Percentiles rank a stretch among this genome's conserved stretches.
Conservation (phyloP, 495 filamentous ascomycete genomes). For the Xylaria intraflava region DNA sequence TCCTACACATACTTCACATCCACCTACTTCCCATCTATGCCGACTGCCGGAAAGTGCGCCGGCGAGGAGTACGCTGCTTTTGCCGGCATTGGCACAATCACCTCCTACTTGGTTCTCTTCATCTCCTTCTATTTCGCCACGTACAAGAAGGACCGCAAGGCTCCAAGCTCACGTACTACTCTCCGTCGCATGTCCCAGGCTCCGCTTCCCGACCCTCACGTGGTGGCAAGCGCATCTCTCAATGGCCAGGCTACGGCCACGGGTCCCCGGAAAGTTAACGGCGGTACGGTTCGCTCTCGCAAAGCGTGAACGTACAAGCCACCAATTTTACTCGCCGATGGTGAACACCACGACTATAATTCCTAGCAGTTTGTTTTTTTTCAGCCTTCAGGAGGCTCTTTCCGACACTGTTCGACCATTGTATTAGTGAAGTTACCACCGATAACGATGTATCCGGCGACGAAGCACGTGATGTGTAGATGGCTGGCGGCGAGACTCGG, state of each 20-base stretch:
- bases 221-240: slow-evolving; percentile 28
- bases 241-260: slow-evolving; percentile 39
- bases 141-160: slow-evolving; percentile 81
- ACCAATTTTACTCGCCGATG: slow-evolving; percentile 4
- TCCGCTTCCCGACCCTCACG: slow-evolving; percentile 45
- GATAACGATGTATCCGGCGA: slow-evolving; percentile 18
- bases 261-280: slow-evolving; percentile 42
- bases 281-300: slow-evolving; percentile 47
- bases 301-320: slow-evolving; percentile 54
- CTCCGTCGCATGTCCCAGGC: slow-evolving; percentile 48
- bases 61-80: slow-evolving; percentile 98
- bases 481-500: slow-evolving; percentile 5
- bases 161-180: slow-evolving; percentile 49
- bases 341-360: slow-evolving; percentile 5
- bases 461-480: neutral
- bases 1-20: slow-evolving; percentile 93
- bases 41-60: slow-evolving; percentile 77
- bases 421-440: slow-evolving; percentile 26
- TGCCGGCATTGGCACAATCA: slow-evolving; percentile 83
- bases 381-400: slow-evolving; percentile 6
- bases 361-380: slow-evolving; percentile 5
- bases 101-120: slow-evolving; percentile 93
- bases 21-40: slow-evolving; percentile 81
- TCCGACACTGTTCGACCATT: slow-evolving; percentile 15
- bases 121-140: slow-evolving; percentile 98